These are phyloP conservation scores for Stereocaulon alpinum DNA, from an alignment of 495 filamentous ascomycete species.

Conservation along the genomic window DNA sequence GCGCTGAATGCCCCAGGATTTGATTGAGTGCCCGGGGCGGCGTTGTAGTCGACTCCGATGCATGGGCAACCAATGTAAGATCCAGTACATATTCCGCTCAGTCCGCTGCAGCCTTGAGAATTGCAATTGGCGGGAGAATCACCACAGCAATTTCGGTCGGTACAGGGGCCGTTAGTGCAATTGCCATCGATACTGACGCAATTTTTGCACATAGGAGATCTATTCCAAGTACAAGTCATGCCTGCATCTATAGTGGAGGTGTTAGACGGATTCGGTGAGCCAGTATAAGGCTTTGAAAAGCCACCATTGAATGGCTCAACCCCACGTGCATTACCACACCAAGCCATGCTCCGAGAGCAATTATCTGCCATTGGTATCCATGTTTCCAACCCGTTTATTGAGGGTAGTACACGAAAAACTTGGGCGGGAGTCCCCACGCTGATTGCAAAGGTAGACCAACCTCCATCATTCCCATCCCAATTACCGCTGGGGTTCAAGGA, in stretches of 20 bases:
- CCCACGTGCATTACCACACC: slow-evolving; percentile 37
- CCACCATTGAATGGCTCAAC: slow-evolving; percentile 18
- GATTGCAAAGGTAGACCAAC: slow-evolving; percentile 42
- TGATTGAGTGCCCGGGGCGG: background rate
- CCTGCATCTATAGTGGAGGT: slow-evolving; percentile 15
- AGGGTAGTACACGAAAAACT: slow-evolving; percentile 33
- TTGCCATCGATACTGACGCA: slow-evolving; percentile 16
- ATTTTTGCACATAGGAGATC: slow-evolving; percentile 16
- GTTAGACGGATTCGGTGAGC: slow-evolving; percentile 9
- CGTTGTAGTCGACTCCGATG: slow-evolving; percentile 16
- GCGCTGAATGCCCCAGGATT: slow-evolving; percentile 12
- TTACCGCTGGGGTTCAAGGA: slow-evolving; percentile 15
- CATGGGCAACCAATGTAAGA: slow-evolving; percentile 19
- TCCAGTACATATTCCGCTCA: slow-evolving; percentile 20
- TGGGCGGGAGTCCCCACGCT: slow-evolving; percentile 40
- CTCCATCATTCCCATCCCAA: slow-evolving; percentile 44
- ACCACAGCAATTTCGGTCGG: slow-evolving; percentile 15
- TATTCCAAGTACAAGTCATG: slow-evolving; percentile 18
- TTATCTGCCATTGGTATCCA: slow-evolving; percentile 30
- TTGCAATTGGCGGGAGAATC: slow-evolving; percentile 12
- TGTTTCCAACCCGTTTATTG: slow-evolving; percentile 35
- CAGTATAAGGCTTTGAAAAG: slow-evolving; percentile 10
- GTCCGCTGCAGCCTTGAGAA: slow-evolving; percentile 17
- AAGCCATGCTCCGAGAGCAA: slow-evolving; percentile 18
- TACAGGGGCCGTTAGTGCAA: slow-evolving; percentile 20